Conservation (phyloP, 139 green algal species). For the Chara braunii region DNA sequence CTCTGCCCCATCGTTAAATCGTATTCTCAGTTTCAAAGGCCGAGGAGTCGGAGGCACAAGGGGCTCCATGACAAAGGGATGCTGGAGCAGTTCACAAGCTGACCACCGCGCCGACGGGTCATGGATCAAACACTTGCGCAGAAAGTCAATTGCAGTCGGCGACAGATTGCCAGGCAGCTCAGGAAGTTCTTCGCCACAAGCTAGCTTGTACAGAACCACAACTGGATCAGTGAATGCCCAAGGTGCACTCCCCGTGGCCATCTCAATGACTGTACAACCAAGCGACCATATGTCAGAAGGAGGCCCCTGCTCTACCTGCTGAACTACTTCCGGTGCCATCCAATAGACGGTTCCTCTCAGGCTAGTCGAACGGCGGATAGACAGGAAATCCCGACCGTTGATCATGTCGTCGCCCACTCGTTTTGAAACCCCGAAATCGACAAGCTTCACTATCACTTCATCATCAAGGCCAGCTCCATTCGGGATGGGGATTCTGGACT, state of each 20-base stretch:
- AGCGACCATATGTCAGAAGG: slow-evolving; percentile 89
- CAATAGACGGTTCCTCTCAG: slow-evolving; percentile 90
- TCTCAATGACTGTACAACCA: slow-evolving; percentile 91
- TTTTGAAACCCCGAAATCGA: slow-evolving; percentile 34
- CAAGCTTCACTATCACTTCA: slow-evolving; percentile 33
- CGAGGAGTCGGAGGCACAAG: too few relatives aligned
- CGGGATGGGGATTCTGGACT: too few relatives aligned
- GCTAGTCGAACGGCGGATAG: background rate
- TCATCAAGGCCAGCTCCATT: too few relatives aligned
- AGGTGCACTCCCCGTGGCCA: slow-evolving; percentile 79
- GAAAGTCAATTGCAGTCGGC: slow-evolving; percentile 71
- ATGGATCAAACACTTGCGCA: slow-evolving; percentile 75
- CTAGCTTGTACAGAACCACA: slow-evolving; percentile 87
- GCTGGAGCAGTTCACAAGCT: slow-evolving; percentile 19
- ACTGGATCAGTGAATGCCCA: slow-evolving; percentile 60
- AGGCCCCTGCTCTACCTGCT: slow-evolving; percentile 5
- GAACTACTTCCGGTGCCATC: slow-evolving; percentile 85
- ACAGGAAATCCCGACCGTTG: background rate
- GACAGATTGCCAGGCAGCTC: slow-evolving; percentile 53
- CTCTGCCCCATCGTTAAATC: too few relatives aligned
- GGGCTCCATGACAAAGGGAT: slow-evolving; percentile 35
- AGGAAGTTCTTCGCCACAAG: slow-evolving; percentile 64
- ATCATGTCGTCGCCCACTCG: background rate
- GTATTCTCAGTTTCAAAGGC: too few relatives aligned
- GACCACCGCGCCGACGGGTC: slow-evolving; percentile 27